Conservation (phyloP, 768 basidiomycete genomes). For the Lepiota venenata region DNA sequence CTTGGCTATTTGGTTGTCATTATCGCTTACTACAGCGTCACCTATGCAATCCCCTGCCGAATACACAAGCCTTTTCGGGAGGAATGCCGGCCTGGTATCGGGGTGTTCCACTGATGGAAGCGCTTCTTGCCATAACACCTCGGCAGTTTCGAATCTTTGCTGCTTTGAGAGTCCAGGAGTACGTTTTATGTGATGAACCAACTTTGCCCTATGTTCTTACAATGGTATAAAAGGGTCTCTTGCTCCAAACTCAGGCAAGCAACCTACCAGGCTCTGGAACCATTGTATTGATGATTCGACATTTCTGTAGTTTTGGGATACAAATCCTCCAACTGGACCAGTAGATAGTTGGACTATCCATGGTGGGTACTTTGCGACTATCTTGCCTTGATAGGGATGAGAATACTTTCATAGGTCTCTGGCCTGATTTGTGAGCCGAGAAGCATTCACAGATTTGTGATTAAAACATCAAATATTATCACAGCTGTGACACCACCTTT, state of each 20-base stretch:
- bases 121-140: conserved; percentile 52
- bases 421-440: conserved; percentile 60
- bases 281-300: background rate
- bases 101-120: conserved; percentile 50
- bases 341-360: conserved; percentile 72
- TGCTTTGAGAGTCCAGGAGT: conserved; percentile 70
- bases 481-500: conserved; percentile 52
- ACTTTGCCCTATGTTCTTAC: background rate
- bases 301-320: conserved; percentile 65
- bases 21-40: background rate
- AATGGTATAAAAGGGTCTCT: conserved; percentile 45
- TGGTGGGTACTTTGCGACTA: conserved; percentile 35
- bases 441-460: background rate
- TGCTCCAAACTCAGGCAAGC: conserved; percentile 48
- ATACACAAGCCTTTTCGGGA: conserved; percentile 19
- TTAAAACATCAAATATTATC: background rate
- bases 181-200: conserved; percentile 19
- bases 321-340: conserved; percentile 59
- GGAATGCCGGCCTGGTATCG: conserved; percentile 31
- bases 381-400: background rate
- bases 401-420: conserved; percentile 42
- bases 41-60: conserved; percentile 4
- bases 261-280: background rate
- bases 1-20: background rate
- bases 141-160: conserved; percentile 44